phyloP scores from a whole-genome alignment of 73 alveolate species.

The Tetrahymena thermophila region DNA sequence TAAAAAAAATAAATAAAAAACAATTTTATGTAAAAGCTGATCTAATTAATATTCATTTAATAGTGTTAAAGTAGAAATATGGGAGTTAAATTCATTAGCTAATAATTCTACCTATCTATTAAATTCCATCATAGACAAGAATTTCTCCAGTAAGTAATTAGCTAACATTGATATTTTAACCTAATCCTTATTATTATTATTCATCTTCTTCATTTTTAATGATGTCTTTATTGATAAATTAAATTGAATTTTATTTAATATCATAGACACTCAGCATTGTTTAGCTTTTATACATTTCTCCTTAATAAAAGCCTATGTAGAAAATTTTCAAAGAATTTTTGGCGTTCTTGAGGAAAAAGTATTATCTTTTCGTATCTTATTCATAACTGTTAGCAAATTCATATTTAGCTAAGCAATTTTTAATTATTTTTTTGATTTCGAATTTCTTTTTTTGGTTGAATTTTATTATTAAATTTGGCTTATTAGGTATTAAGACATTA shows the following conservation, averaged over 20 bases:
- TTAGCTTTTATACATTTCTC: background rate
- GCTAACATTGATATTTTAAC: too few relatives aligned
- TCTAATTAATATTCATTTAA: too few relatives aligned
- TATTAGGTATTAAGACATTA: background rate
- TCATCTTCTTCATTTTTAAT: background rate
- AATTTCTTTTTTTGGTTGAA: background rate
- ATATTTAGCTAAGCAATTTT: background rate
- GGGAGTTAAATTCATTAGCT: too few relatives aligned
- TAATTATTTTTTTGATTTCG: background rate
- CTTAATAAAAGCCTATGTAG: background rate
- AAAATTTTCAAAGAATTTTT: background rate
- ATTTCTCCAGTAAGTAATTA: too few relatives aligned
- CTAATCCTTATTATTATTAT: too few relatives aligned
- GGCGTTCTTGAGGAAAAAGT: background rate
- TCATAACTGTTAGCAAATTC: background rate
- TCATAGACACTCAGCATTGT: background rate
- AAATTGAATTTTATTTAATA: background rate
- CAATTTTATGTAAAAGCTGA: too few relatives aligned
- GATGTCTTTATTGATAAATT: background rate
- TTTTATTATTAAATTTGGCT: background rate
- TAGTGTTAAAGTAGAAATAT: too few relatives aligned
- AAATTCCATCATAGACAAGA: too few relatives aligned
- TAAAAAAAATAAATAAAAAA: too few relatives aligned
- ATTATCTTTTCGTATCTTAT: background rate
- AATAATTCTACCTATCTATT: too few relatives aligned